phyloP scores from a whole-genome alignment of 176 grass and related monocot species.

The barley (Hordeum vulgare) region MorexV3_pseudomolecules_assembly NC_058519.1:62864665-62865164 shows the following conservation, averaged over 20 bases:
- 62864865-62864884: slow-evolving; percentile 92
- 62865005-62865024: background rate
- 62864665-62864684: slow-evolving; percentile 87
- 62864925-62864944: slow-evolving; percentile 6
- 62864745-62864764: background rate
- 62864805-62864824: slow-evolving; percentile 88
- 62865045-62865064: background rate
- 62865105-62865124: background rate
- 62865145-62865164: too few species aligned
- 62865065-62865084: slow-evolving; percentile 7
- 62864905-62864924: slow-evolving; percentile 71
- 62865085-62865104: background rate
- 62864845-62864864: slow-evolving; percentile 91
- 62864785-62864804: slow-evolving; percentile 1
- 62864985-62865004: background rate
- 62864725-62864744: background rate
- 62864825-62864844: slow-evolving; percentile 89
- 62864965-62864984: background rate
- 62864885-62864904: slow-evolving; percentile 90
- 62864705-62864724: background rate
- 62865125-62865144: background rate
- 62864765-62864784: background rate
- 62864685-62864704: slow-evolving; percentile 50
- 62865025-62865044: background rate
- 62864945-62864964: background rate